Evolutionary conservation across 768 basidiomycete species (phyloP), one percentile per base, ranked within the genome.

Genomic region (Lentinula edodes): DNA sequence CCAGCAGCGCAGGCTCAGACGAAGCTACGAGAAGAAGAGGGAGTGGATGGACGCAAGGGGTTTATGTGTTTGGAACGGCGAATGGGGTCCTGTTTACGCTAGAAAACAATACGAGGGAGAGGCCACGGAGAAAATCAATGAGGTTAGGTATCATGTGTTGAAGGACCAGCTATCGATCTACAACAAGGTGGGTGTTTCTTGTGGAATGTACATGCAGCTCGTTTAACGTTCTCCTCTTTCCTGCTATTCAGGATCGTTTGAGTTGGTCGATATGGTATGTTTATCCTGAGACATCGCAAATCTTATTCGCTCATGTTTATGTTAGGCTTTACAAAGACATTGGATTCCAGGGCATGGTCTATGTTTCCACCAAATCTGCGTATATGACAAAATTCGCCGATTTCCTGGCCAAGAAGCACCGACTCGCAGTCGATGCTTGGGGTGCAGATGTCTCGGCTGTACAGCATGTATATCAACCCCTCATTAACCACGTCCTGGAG

Each of bases 241-340:
- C 52, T 20, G 32, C 34, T 23, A 18, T 8, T 38, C 34, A 80
- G 79, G 79, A 79, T 63, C 77, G 72, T 41, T 61, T 81, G 65
- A 79, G 79, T 62, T 87, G 84, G 85, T 80, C 81, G 2, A 87
- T 87, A 72, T 87, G 86, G 88, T 87, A 88, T 90, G 88, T 72
- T 56, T 60, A 32, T 60, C 58, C 16, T 16, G 28, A 53, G 35
- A n/a, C 28, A 16, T 56, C 35, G 58, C 1, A 43, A 12, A 42
- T 36, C 15, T 23, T n/a, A 7, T 18, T 51, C 52, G 87, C 84
- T 85, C 84, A 66, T 83, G 82, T 13, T 39, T 85, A 83, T 69
- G 92, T 93, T 75, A 93, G 92, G 92, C 74, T 91, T 18, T 93
- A 90, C 82, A 93, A 89, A 67, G 88, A 90, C 66, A 88, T 90